Base-by-base conservation (phyloP, 192 early-diverging fungal genomes). In the Gigaspora rosea region DNA sequence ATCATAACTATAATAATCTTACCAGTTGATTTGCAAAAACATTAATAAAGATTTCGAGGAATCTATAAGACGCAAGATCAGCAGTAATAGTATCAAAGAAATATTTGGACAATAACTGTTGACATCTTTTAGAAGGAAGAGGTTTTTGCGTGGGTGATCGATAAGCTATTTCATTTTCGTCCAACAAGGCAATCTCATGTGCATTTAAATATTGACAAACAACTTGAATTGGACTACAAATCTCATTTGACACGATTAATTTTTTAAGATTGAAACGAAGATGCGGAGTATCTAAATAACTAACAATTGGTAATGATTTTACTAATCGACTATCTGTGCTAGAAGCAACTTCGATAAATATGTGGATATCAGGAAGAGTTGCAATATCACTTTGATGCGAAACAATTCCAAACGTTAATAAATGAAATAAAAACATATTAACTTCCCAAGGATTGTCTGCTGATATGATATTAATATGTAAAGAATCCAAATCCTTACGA, bases 1-100 rank as follows among this genome's bases (percentile, higher is more conserved):
- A 2, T 41, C 4, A 41, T 41, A 41, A 41, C 3, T 6, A 41
- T 41, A 6, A 75, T 36, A 79, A 64, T 58, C 78, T 36, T n/a
- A 79, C 57, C 62, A 79, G 75, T 65, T 79, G 78, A 57, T 79
- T 73, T 6, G 78, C 78, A 49, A 79, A 48, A 4, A 79, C 78
- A 52, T 52, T 72, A 65, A 79, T 32, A 65, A 79, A 79, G 9
- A 79, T 75, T 48, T 79, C 73, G 8, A 79, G 11, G 41, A 79
- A 79, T 36, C 78, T 41, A 74, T 47, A 75, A 32, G 78, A 79
- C 1, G 18, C 62, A 20, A 75, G 64, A 56, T 52, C 41, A 1
- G 36, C 18, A 7, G n/a, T 16, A 36, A 67, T 68, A 16, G 57
- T 33, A 9, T 52, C n/a, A 67, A 79, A 79, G 27, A 79, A 79